These are phyloP conservation scores for Raffaelea albimanens DNA, from an alignment of 2,329 filamentous ascomycete species.

Conservation along the genomic window DNA sequence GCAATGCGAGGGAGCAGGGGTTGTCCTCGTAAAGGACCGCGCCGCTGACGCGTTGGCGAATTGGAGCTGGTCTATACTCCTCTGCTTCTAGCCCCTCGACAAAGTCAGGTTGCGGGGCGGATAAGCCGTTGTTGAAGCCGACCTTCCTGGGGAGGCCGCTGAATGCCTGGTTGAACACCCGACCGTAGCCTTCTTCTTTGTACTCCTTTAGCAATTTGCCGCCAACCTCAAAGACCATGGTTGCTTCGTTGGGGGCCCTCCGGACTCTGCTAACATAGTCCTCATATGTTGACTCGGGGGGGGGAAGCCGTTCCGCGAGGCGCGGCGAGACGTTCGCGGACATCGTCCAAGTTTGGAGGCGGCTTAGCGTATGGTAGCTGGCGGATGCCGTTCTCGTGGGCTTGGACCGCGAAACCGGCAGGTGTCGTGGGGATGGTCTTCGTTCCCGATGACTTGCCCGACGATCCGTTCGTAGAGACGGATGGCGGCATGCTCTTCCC, in stretches of 20 bases:
- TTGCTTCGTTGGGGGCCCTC: constrained; percentile 10
- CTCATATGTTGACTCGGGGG: constrained; percentile 8
- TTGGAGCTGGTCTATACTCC: not conserved
- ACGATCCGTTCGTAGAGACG: not conserved
- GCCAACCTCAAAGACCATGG: constrained; percentile 9
- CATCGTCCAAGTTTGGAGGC: constrained; percentile 11
- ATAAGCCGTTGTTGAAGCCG: constrained; percentile 15
- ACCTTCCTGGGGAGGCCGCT: constrained; percentile 16
- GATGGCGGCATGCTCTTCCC: not conserved
- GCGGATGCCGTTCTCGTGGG: constrained; percentile 11
- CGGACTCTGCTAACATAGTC: constrained; percentile 9
- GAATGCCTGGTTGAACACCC: constrained; percentile 8
- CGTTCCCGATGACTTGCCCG: too few species aligned
- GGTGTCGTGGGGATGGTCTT: not conserved
- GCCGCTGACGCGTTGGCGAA: not conserved
- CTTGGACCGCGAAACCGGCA: constrained; percentile 5
- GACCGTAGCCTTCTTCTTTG: not conserved
- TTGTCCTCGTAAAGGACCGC: not conserved
- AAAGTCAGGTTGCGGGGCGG: not conserved
- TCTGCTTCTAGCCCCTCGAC: not conserved
- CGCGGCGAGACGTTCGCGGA: constrained; percentile 6
- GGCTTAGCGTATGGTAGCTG: constrained; percentile 5
- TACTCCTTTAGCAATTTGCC: constrained; percentile 11
- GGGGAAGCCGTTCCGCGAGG: constrained; percentile 6
- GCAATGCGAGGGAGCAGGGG: not conserved